A percentile compares a stretch with the other conserved stretches of the same genome.
These are phyloP conservation scores for Sporisorium iseilematis-ciliati DNA, from an alignment of 1,284 basidiomycete species.

Conservation along the genomic window DNA sequence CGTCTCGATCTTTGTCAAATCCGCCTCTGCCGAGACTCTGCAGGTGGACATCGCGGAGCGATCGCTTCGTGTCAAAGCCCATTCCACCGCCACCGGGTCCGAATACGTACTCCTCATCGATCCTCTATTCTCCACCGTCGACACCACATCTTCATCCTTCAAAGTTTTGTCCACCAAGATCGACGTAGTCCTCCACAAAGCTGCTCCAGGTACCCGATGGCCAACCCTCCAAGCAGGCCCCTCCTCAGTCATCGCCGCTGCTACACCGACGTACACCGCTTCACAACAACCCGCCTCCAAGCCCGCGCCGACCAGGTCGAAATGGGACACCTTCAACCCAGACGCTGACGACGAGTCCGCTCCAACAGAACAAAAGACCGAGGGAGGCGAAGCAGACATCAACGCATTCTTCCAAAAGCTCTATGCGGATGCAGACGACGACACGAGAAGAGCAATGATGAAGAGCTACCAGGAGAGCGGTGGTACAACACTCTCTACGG, in stretches of 20 bases:
- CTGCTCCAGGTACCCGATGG: slow-evolving; percentile 48
- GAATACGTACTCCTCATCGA: slow-evolving; percentile 40
- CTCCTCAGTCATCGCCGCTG: slow-evolving; percentile 7
- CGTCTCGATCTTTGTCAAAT: slow-evolving; percentile 64
- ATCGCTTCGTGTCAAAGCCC: slow-evolving; percentile 33
- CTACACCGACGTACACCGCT: slow-evolving; percentile 21
- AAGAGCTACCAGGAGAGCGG: slow-evolving; percentile 67
- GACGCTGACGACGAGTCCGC: slow-evolving; percentile 44
- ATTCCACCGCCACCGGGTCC: slow-evolving; percentile 22
- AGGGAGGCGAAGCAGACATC: slow-evolving; percentile 51
- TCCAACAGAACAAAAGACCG: slow-evolving; percentile 6
- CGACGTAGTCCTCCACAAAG: slow-evolving; percentile 61
- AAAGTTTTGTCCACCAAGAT: slow-evolving; percentile 59
- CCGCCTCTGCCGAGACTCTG: slow-evolving; percentile 46
- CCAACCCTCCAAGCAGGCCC: slow-evolving; percentile 15
- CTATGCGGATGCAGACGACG: slow-evolving; percentile 65
- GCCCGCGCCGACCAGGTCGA: slow-evolving; percentile 39
- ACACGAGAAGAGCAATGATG: slow-evolving; percentile 67
- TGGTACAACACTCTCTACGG: slow-evolving; percentile 65
- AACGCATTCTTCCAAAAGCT: slow-evolving; percentile 67
- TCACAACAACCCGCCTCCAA: slow-evolving; percentile 10
- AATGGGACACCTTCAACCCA: slow-evolving; percentile 63
- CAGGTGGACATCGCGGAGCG: slow-evolving; percentile 25
- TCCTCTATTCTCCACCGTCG: slow-evolving; percentile 47
- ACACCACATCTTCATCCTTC: slow-evolving; percentile 32